Evolutionary conservation across 768 basidiomycete genomes (phyloP), one percentile per base, ranked within the genome.

Genomic region (Vararia minispora): DNA sequence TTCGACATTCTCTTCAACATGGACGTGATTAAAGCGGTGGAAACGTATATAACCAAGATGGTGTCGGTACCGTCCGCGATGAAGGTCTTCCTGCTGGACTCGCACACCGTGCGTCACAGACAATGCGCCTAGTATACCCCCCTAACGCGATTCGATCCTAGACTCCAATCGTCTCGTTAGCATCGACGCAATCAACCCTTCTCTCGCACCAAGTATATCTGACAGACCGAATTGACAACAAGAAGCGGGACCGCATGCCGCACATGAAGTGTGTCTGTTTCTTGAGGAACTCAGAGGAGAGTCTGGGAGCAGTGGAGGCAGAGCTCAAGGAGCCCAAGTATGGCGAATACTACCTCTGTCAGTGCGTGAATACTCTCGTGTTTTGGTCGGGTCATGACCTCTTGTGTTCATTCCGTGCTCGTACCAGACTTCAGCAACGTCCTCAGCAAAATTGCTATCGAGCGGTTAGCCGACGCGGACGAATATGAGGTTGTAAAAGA

Each of bases 221-320:
- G 37, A 99, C 94, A 4, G 95, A 99, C 64, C 74, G 91, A 39
- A 88, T 99, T 53, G 95, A 98, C 67, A 98, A 98, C 67, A 78
- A 66, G 58, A 77, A 79, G 45, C 76, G 89, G 44, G 91, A 94
- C 55, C 65, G 87, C 18, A 89, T 97, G 76, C 76, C 87, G 10
- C 94, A 99, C 55, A 84, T 99, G 74, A 94, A 92, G 62, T 98
- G 95, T 54, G 76, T 98, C 37, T 94, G 89, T 58, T 91, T 99
- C 55, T 68, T 99, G 7, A 78, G 89, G 36, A 79, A 78, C 27
- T 82, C 71, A 40, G 79, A 86, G 33, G 76, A 81, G 22, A 91
- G 87, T 53, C 64, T 99, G 25, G 77, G 78, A 39, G 83, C 82
- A 18, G 68, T 97, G 39, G 83, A 82, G 48, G 65, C 72, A 39